A percentile compares a stretch with the other conserved stretches of the same genome.
Evolutionary conservation across 371 early-diverging fungal genomes (phyloP).

Genomic region (Agmasoma carcini): DNA sequence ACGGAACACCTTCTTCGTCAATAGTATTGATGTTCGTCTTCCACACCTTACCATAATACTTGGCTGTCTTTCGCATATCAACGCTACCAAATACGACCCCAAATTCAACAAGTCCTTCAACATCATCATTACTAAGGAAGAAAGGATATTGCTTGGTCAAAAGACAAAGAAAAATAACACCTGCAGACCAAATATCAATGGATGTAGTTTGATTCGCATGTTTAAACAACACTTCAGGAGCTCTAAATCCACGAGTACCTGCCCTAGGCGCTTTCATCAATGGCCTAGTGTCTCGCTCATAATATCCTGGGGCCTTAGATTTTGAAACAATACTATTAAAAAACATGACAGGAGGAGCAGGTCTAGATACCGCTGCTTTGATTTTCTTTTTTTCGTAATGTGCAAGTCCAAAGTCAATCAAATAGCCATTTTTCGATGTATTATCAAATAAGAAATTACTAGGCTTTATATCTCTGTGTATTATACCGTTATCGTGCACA

Average conservation of each 20-base stretch:
- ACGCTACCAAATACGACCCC: slow-evolving; percentile 66
- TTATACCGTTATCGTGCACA: slow-evolving; percentile 56
- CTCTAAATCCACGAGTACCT: slow-evolving; percentile 88
- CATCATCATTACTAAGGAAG: slow-evolving; percentile 70
- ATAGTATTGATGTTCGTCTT: slow-evolving; percentile 52
- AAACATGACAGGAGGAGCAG: slow-evolving; percentile 50
- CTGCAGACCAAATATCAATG: slow-evolving; percentile 83
- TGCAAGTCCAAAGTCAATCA: slow-evolving; percentile 95
- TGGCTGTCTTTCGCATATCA: slow-evolving; percentile 59
- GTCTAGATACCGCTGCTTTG: neutral
- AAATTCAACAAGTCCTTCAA: slow-evolving; percentile 72
- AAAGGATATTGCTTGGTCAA: slow-evolving; percentile 74
- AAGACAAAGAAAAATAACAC: slow-evolving; percentile 70
- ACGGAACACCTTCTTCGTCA: slow-evolving; percentile 47
- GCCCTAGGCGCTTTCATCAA: slow-evolving; percentile 70
- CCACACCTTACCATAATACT: slow-evolving; percentile 50
- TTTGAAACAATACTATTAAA: slow-evolving; percentile 13
- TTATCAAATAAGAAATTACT: slow-evolving; percentile 76
- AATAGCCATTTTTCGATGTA: slow-evolving; percentile 59
- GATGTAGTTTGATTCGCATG: slow-evolving; percentile 65
- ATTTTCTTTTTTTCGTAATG: slow-evolving; percentile 55
- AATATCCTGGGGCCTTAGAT: slow-evolving; percentile 52
- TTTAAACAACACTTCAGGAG: slow-evolving; percentile 82
- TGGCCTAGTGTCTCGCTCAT: slow-evolving; percentile 56
- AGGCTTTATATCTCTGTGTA: slow-evolving; percentile 81